These are phyloP conservation scores for Biscogniauxia sp. DNA, from an alignment of 2,329 filamentous ascomycete genomes.

Conservation along the genomic window DNA sequence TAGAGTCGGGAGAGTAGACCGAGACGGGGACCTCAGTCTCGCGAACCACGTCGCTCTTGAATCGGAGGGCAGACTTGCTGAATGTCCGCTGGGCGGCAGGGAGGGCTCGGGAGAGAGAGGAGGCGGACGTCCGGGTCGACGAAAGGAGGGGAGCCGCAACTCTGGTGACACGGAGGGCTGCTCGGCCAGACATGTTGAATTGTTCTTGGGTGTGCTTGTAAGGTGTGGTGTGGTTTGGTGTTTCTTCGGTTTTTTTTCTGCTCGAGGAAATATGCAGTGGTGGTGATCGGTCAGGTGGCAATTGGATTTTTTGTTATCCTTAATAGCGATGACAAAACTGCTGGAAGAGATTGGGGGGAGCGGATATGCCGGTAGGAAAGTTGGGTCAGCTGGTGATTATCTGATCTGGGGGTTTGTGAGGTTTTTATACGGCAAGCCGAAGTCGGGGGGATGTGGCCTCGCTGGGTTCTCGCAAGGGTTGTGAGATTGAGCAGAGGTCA, in stretches of 20 bases:
- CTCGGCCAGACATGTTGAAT: slow-evolving; percentile 32
- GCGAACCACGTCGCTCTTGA: slow-evolving; percentile 52
- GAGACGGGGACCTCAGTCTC: slow-evolving; percentile 58
- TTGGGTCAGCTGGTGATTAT: background rate
- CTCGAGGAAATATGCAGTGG: background rate
- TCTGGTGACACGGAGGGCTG: slow-evolving; percentile 30
- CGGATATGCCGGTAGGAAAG: background rate
- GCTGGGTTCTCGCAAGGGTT: background rate
- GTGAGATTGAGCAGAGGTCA: background rate
- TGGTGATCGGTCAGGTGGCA: background rate
- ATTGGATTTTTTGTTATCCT: background rate
- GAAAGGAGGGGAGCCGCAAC: slow-evolving; percentile 30
- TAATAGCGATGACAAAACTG: background rate
- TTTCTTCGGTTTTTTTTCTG: slow-evolving; percentile 5
- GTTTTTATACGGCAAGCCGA: background rate
- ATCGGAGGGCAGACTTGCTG: slow-evolving; percentile 35
- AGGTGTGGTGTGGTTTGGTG: slow-evolving; percentile 1
- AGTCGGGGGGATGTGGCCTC: background rate
- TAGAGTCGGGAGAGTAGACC: slow-evolving; percentile 47
- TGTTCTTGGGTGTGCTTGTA: slow-evolving; percentile 1
- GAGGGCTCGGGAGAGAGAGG: slow-evolving; percentile 23
- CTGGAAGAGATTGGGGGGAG: background rate
- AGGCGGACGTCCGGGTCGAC: slow-evolving; percentile 18
- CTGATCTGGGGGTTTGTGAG: background rate
- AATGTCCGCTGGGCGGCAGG: slow-evolving; percentile 36